These are phyloP conservation scores for Fusarium chaquense DNA, from an alignment of 2,329 filamentous ascomycete species.

Conservation along the genomic window DNA sequence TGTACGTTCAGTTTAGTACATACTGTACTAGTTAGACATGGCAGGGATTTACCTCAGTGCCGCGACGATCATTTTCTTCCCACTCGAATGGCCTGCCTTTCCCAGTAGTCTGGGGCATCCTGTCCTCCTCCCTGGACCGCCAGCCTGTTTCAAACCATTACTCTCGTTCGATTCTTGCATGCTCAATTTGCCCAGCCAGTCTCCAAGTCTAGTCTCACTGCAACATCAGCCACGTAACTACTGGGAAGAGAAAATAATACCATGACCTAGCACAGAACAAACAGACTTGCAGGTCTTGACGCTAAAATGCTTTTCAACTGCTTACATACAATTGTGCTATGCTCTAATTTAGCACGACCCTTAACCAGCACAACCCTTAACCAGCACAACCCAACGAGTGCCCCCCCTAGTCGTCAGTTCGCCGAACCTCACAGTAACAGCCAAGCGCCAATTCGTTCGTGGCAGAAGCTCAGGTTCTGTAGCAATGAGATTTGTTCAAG, in stretches of 20 bases:
- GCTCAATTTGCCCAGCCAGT: constrained; percentile 30
- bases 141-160: constrained; percentile 44
- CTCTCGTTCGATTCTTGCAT: constrained; percentile 50
- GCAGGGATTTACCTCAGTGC: constrained; percentile 44
- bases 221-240: constrained; percentile 1
- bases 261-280: background rate
- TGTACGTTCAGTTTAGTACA: too few species aligned
- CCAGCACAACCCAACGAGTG: background rate
- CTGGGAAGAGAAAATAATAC: background rate
- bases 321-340: background rate
- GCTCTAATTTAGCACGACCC: constrained; percentile 9
- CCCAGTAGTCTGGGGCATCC: constrained; percentile 48
- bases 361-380: background rate
- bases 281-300: background rate
- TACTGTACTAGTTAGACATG: background rate
- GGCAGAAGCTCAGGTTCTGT: constrained; percentile 5
- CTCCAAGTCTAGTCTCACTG: background rate
- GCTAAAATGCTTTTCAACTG: background rate
- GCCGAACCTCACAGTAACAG: background rate
- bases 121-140: constrained; percentile 39
- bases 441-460: constrained; percentile 1
- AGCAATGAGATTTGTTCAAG: constrained; percentile 1
- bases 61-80: constrained; percentile 48
- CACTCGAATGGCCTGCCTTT: constrained; percentile 29
- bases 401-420: background rate